Base-by-base conservation (phyloP, 1,139 yeast species). In the Magnusiomyces paraingens region DNA sequence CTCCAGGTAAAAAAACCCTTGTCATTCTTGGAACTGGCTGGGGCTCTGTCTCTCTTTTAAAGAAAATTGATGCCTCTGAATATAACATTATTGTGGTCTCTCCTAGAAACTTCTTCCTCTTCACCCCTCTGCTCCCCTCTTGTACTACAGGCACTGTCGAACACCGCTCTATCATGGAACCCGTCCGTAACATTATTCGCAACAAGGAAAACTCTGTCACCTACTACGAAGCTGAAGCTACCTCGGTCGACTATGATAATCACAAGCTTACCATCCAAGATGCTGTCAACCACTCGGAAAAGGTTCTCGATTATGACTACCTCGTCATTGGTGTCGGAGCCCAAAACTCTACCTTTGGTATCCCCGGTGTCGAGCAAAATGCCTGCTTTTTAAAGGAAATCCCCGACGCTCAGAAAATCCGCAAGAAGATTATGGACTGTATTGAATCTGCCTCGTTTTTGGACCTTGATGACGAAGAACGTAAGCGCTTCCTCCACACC, bases 91-190 rank as follows among this genome's bases (percentile, higher is more conserved):
- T 88, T 54, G 84, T 91, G 54, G 86, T 91, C 51, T 88, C 96
- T 40, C 97, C 98, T 58, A 82, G 97, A 75, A 90, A 90, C 78
- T 90, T 89, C 77, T 91, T 91, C 73, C 77, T 91, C 65, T 91
- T 90, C 78, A 90, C 97, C 49, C 97, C 98, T 11, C 76, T 91
- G 69, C 79, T 91, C 65, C 97, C 97, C 49, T 86, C 96, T 29
- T 86, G 91, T 62, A 95, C 97, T 52, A 90, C 96, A 49, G 97
- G 97, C 58, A 86, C 96, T 51, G 82, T 91, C 61, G 96, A 90
- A 68, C 78, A 82, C 68, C 88, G 95, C 72, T 88, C 96, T 49
- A 90, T 91, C 64, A 83, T 86, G 68, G 95, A 87, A 70, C 95
- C 95, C 53, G 86, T 87, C 57, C 80, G 94, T 69, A 74, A 84